These are phyloP conservation scores for Penicillium daleae DNA, from an alignment of 495 filamentous ascomycete genomes.

Conservation along the genomic window DNA sequence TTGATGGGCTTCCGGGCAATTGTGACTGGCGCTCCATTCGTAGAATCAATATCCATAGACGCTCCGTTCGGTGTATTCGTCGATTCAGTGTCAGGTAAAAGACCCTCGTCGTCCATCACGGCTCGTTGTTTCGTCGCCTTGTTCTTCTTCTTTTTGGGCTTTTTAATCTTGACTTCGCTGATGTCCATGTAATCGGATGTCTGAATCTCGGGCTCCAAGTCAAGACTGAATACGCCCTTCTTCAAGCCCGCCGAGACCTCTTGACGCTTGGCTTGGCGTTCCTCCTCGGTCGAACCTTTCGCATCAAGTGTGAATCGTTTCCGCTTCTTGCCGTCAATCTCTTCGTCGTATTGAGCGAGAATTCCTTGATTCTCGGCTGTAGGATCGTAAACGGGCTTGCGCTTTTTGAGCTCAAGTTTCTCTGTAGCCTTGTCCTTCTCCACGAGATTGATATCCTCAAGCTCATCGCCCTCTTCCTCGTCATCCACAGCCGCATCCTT, in stretches of 20 bases:
- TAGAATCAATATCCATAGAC: conserved; percentile 79
- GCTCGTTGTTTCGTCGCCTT: conserved; percentile 72
- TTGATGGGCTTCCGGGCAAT: conserved; percentile 63
- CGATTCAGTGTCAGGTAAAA: conserved; percentile 56
- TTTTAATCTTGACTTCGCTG: conserved; percentile 84
- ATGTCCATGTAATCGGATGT: conserved; percentile 86
- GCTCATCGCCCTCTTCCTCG: conserved; percentile 89
- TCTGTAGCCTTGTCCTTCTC: conserved; percentile 80
- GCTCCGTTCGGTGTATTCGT: conserved; percentile 47
- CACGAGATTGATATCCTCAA: conserved; percentile 78
- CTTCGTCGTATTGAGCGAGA: conserved; percentile 90
- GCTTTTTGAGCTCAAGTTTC: conserved; percentile 85
- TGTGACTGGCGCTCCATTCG: conserved; percentile 37
- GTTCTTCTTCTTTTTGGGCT: conserved; percentile 90
- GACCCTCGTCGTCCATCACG: conserved; percentile 75
- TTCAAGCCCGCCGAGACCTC: conserved; percentile 64
- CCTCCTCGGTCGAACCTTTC: conserved; percentile 67
- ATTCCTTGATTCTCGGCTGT: conserved; percentile 68
- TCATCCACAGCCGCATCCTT: conserved; percentile 87
- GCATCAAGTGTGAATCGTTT: conserved; percentile 87
- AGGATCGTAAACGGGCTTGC: conserved; percentile 87
- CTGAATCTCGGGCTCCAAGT: conserved; percentile 66
- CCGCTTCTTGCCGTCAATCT: conserved; percentile 88
- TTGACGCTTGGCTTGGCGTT: conserved; percentile 60
- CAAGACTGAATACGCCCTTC: conserved; percentile 73